These are phyloP conservation scores for Microthlaspi erraticum DNA, from an alignment of 345 rosid species.

Conservation along the genomic window DNA sequence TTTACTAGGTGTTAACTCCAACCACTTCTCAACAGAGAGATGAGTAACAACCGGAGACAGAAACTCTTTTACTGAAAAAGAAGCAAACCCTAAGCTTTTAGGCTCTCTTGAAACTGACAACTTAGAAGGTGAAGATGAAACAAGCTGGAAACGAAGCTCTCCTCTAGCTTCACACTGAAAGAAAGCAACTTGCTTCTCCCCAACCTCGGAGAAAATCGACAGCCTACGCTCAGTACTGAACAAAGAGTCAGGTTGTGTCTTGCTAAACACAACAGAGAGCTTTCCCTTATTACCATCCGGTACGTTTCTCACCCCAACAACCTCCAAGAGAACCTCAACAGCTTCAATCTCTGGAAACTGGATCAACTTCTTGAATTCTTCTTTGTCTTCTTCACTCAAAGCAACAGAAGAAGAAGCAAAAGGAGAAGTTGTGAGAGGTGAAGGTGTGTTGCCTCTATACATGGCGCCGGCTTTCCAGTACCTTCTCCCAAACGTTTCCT, in stretches of 20 bases:
- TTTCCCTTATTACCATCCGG: slow-evolving; percentile 71
- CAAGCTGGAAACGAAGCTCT: slow-evolving; percentile 74
- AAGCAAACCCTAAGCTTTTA: slow-evolving; percentile 64
- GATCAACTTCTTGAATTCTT: slow-evolving; percentile 43
- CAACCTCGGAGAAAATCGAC: slow-evolving; percentile 62
- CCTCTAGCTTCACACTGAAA: slow-evolving; percentile 88
- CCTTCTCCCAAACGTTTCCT: slow-evolving; percentile 77
- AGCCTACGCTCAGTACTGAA: slow-evolving; percentile 64
- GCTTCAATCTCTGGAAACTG: slow-evolving; percentile 58
- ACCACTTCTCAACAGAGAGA: slow-evolving; percentile 80
- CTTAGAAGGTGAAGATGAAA: slow-evolving; percentile 60
- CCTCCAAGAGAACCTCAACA: slow-evolving; percentile 63
- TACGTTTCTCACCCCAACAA: slow-evolving; percentile 69
- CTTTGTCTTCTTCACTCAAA: slow-evolving; percentile 46
- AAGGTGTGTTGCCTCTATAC: slow-evolving; percentile 78
- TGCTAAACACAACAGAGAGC: slow-evolving; percentile 61
- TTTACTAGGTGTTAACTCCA: slow-evolving; percentile 57
- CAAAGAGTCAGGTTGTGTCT: slow-evolving; percentile 70
- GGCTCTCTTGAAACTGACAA: slow-evolving; percentile 43
- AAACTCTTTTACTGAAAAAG: slow-evolving; percentile 65
- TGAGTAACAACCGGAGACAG: slow-evolving; percentile 61
- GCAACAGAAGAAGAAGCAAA: slow-evolving; percentile 45
- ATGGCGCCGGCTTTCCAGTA: slow-evolving; percentile 96
- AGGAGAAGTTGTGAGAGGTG: slow-evolving; percentile 63
- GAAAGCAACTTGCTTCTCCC: slow-evolving; percentile 68